These are phyloP conservation scores for Irpex sp. DNA, from an alignment of 1,284 basidiomycete species.

Conservation along the genomic window DNA sequence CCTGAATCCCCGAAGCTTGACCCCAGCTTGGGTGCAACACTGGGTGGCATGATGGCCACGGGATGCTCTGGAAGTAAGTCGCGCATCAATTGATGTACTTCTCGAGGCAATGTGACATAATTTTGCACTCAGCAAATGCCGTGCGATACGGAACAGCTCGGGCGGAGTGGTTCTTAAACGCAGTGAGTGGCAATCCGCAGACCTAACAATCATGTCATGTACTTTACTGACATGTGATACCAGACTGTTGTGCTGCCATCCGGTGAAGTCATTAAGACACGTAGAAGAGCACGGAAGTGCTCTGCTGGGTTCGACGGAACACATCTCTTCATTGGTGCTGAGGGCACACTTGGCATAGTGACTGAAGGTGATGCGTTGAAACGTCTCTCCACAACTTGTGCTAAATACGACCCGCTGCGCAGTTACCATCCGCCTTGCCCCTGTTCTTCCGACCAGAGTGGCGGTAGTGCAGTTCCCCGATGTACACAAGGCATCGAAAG, in stretches of 20 bases:
- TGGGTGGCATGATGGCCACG: conserved; percentile 93
- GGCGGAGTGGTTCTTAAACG: conserved; percentile 73
- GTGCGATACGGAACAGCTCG: conserved; percentile 70
- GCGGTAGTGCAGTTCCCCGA: conserved; percentile 78
- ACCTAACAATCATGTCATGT: neutral
- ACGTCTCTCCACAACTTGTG: neutral
- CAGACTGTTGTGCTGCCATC: conserved; percentile 91
- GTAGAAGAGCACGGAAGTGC: conserved; percentile 87
- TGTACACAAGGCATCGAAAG: conserved; percentile 74
- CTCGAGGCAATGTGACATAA: neutral
- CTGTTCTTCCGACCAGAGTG: conserved; percentile 80
- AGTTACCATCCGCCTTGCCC: conserved; percentile 87
- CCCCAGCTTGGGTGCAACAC: conserved; percentile 83
- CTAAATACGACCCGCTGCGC: conserved; percentile 2
- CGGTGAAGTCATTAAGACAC: conserved; percentile 94
- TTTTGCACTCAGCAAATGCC: conserved; percentile 56
- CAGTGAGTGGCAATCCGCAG: conserved; percentile 45
- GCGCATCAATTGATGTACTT: neutral
- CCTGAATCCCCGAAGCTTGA: conserved; percentile 62
- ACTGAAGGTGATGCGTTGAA: conserved; percentile 74
- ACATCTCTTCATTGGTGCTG: conserved; percentile 93
- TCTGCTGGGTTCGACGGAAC: conserved; percentile 93
- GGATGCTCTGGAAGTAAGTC: conserved; percentile 82
- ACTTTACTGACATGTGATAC: too few relatives aligned
- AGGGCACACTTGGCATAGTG: conserved; percentile 94